Evolutionary conservation across 345 rosid species (phyloP), one percentile per base, ranked within the genome.

Genomic region (Pelargonium nanum): DNA sequence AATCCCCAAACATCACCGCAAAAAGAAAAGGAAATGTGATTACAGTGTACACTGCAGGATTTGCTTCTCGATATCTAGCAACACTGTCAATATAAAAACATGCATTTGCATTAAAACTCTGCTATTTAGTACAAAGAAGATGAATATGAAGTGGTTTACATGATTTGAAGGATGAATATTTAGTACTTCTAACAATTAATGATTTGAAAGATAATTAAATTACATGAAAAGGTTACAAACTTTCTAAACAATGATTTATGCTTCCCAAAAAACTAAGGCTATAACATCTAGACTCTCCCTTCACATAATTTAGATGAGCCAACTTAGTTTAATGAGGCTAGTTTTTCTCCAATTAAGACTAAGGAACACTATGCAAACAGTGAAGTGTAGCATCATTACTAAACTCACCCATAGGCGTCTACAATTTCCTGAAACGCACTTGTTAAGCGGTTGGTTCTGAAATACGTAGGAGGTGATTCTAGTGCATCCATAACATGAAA

Each of bases 1-100:
- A 92, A 72, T 92, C 98, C 58, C 98, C 98, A 80, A 92, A 92
- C 98, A 92, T 92, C 69, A 85, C 97, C 48, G 97, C 98, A 77
- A 92, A 92, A 78, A 89, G 88, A 81, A 92, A 92, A 22, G 98
- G 98, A 74, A 89, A 92, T 55, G 98, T 92, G 62, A 92, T 66
- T 22, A 81, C 83, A 48, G 93, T 75, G 74, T 89, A 92, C 19
- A 92, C 95, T 48, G 97, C 85, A 73, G 98, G 97, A 82, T 92
- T 92, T 71, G 94, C 95, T 75, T 92, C 98, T 75, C 83, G 86
- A 83, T 92, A 92, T 81, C 89, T 84, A 54, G 93, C 98, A 77
- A 92, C 85, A 72, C 98, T 92, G 97, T 64, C 72, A 79, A 71
- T 54, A 75, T 30, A 75, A 72, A 68, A 50, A 51, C 19, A 25